phyloP scores from a whole-genome alignment of 2,329 filamentous ascomycete species.

The Elsinoe batatas region DNA sequence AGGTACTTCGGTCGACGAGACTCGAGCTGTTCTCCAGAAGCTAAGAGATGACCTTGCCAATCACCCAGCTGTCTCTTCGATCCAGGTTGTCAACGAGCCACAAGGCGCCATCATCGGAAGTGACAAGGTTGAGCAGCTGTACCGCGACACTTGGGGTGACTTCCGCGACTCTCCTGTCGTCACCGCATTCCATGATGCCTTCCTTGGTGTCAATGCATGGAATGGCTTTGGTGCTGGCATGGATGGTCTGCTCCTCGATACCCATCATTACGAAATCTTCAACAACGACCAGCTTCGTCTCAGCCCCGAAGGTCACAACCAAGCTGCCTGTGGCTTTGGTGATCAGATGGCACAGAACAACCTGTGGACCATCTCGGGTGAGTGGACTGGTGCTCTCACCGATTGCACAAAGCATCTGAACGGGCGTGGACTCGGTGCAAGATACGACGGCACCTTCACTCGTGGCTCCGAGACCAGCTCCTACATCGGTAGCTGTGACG shows the following conservation, averaged over 20 bases:
- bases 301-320: conserved; percentile 32
- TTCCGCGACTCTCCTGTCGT: conserved; percentile 33
- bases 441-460: conserved; percentile 34
- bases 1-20: conserved; percentile 33
- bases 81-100: conserved; percentile 41
- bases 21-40: conserved; percentile 36
- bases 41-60: conserved; percentile 37
- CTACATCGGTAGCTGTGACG: conserved; percentile 35
- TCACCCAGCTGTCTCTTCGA: conserved; percentile 37
- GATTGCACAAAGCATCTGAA: conserved; percentile 42
- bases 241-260: conserved; percentile 37
- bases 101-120: conserved; percentile 34
- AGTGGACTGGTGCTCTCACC: conserved; percentile 39
- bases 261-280: conserved; percentile 42
- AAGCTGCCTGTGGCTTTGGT: conserved; percentile 36
- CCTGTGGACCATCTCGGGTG: conserved; percentile 39
- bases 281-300: conserved; percentile 29
- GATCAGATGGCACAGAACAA: conserved; percentile 36
- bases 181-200: conserved; percentile 39
- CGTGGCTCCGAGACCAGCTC: conserved; percentile 25
- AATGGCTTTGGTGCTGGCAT: conserved; percentile 34
- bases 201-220: conserved; percentile 36
- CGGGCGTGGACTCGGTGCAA: conserved; percentile 36
- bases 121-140: conserved; percentile 36
- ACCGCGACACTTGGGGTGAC: conserved; percentile 40